Evolutionary conservation across 2,329 filamentous ascomycete genomes (phyloP).

Genomic region (Fusarium sp.): DNA sequence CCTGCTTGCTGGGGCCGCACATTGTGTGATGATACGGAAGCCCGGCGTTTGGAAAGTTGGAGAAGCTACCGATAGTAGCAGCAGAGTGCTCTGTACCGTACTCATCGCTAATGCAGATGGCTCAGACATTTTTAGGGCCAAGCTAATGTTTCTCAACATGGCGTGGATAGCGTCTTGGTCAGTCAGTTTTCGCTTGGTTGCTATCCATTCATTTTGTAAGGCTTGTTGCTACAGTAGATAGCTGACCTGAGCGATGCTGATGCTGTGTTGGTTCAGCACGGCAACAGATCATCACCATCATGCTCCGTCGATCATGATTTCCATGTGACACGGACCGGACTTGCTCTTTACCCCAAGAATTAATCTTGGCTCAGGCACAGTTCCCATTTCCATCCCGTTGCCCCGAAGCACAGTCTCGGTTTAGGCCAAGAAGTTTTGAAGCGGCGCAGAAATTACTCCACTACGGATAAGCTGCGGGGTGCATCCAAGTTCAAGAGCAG

Average conservation of each 20-base stretch:
- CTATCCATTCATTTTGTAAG: background rate
- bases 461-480: conserved; percentile 44
- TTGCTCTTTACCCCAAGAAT: conserved; percentile 27
- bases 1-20: conserved; percentile 30
- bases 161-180: background rate
- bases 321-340: conserved; percentile 24
- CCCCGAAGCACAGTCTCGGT: conserved; percentile 20
- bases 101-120: conserved; percentile 20
- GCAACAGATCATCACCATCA: background rate
- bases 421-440: conserved; percentile 15
- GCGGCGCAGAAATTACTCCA: conserved; percentile 33
- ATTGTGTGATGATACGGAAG: conserved; percentile 21
- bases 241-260: background rate
- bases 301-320: background rate
- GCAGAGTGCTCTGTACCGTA: background rate
- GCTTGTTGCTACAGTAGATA: background rate
- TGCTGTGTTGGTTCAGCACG: background rate
- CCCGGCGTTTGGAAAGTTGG: conserved; percentile 32
- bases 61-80: conserved; percentile 16
- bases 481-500: conserved; percentile 30
- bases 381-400: conserved; percentile 15
- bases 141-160: background rate
- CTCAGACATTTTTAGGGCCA: conserved; percentile 12
- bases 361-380: conserved; percentile 5
- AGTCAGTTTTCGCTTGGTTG: background rate